Base-by-base conservation (phyloP, 208 protist species). In the Giardia duodenalis region DNA sequence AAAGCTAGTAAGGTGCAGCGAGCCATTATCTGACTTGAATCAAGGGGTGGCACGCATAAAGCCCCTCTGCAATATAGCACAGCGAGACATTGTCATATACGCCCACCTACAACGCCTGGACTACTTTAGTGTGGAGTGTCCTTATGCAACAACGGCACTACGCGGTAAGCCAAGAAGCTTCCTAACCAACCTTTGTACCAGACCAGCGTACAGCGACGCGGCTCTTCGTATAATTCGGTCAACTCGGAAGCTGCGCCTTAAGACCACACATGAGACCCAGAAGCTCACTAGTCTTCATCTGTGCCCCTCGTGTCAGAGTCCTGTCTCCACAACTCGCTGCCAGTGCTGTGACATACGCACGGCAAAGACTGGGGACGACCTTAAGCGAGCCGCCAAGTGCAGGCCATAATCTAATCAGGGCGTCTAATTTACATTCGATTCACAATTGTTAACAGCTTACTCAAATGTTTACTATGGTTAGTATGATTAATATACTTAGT, bases 81-180 rank as follows among this genome's bases (percentile, higher is more conserved):
- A 99, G 93, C 98, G 98, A 94, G 97, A 99, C 90, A 98, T 99
- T 93, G 98, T 99, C 3, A 95, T 99, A 92, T 95, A 99, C 93
- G 97, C 97, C 0, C 97, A 98, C 94, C 98, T 98, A 88, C 98
- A 0, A n/a, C 95, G 98, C 92, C 95, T 99, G 10, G 96, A 98
- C 94, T 99, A 99, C 95, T 98, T 98, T 93, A 97, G 96, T 0
- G 98, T 97, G 0, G 97, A 99, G 47, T 95, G 94, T 76, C 76
- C 94, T 0, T 99, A 99, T 93, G 96, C 97, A 19, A 97, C 97
- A 44, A 97, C 98, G 92, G 97, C 98, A 2, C 98, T 98, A 93
- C 95, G 98, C 4, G 88, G 88, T n/a, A 45, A 42, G 2, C 42
- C 88, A 2, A n/a, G 88, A 47, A 46, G 46, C 2, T 89, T 76